phyloP scores from a whole-genome alignment of 495 filamentous ascomycete species.

The Penicillium egyptiacum region DNA sequence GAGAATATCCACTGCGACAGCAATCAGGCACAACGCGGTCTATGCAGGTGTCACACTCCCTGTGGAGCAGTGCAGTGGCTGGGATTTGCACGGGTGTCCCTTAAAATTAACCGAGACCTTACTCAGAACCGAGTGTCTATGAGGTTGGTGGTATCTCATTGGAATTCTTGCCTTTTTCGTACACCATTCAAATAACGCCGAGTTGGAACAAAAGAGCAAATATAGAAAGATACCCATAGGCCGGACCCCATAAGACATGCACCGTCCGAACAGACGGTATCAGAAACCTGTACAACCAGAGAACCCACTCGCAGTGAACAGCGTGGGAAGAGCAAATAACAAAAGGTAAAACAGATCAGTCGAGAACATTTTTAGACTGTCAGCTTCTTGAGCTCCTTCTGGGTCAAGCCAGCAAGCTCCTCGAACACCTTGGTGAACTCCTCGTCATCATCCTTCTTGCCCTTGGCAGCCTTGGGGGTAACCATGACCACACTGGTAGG shows the following conservation, averaged over 20 bases:
- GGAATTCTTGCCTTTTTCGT: slow-evolving; percentile 46
- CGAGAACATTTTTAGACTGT: slow-evolving; percentile 40
- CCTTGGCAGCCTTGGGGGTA: slow-evolving; percentile 54
- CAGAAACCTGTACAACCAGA: slow-evolving; percentile 49
- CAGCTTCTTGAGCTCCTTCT: slow-evolving; percentile 63
- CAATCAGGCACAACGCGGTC: slow-evolving; percentile 1
- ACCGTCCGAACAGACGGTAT: slow-evolving; percentile 43
- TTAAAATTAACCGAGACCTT: not conserved
- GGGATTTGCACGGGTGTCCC: not conserved
- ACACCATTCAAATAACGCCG: slow-evolving; percentile 49
- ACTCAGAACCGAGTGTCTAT: slow-evolving; percentile 6
- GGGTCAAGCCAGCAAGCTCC: slow-evolving; percentile 68
- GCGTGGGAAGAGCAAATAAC: slow-evolving; percentile 27
- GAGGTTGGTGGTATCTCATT: slow-evolving; percentile 31
- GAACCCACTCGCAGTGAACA: slow-evolving; percentile 35
- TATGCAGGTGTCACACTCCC: slow-evolving; percentile 5
- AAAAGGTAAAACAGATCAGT: slow-evolving; percentile 28
- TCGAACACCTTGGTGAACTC: slow-evolving; percentile 73
- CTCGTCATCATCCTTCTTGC: slow-evolving; percentile 57
- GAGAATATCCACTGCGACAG: not conserved
- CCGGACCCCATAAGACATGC: slow-evolving; percentile 49
- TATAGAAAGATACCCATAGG: slow-evolving; percentile 45
- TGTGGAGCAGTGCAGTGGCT: not conserved
- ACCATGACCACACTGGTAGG: slow-evolving; percentile 96
- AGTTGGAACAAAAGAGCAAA: slow-evolving; percentile 42